Conservation (phyloP, 2,329 filamentous ascomycete genomes). For the Cladosporium sp. region DNA sequence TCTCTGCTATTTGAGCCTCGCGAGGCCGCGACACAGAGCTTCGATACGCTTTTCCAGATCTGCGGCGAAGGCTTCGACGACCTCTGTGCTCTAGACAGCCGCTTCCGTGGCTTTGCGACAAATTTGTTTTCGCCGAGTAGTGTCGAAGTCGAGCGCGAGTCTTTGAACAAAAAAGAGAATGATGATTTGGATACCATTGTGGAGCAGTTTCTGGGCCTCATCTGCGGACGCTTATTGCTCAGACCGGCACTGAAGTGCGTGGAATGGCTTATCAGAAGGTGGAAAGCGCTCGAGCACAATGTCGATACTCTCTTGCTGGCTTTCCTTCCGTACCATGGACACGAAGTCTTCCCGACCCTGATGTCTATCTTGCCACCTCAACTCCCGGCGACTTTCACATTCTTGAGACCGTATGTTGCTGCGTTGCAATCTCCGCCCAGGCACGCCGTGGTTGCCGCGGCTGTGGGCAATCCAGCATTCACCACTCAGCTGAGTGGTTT, state of each 20-base stretch:
- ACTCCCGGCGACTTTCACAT: constrained; percentile 70
- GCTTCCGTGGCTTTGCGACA: constrained; percentile 67
- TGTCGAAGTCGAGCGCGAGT: constrained; percentile 76
- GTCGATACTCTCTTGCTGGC: constrained; percentile 70
- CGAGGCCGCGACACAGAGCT: constrained; percentile 80
- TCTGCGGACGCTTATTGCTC: constrained; percentile 68
- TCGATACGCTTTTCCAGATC: constrained; percentile 79
- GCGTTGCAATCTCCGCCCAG: constrained; percentile 71
- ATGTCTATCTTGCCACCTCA: constrained; percentile 77
- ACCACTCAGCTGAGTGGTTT: constrained; percentile 72
- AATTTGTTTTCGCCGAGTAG: constrained; percentile 93
- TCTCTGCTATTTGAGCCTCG: constrained; percentile 88
- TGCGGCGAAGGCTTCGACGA: constrained; percentile 88
- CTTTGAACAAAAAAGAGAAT: constrained; percentile 79
- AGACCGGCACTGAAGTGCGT: constrained; percentile 84
- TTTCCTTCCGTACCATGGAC: constrained; percentile 87
- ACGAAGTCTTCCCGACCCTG: constrained; percentile 76
- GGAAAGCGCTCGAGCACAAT: constrained; percentile 91
- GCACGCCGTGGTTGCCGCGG: constrained; percentile 75
- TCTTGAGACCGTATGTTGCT: constrained; percentile 78
- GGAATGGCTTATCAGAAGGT: constrained; percentile 90
- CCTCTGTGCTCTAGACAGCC: constrained; percentile 75
- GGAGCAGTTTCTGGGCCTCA: constrained; percentile 75
- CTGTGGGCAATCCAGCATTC: constrained; percentile 70
- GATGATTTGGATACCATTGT: constrained; percentile 70